Conservation (phyloP, 352 stramenopile species). For the Pythium oligandrum region DNA sequence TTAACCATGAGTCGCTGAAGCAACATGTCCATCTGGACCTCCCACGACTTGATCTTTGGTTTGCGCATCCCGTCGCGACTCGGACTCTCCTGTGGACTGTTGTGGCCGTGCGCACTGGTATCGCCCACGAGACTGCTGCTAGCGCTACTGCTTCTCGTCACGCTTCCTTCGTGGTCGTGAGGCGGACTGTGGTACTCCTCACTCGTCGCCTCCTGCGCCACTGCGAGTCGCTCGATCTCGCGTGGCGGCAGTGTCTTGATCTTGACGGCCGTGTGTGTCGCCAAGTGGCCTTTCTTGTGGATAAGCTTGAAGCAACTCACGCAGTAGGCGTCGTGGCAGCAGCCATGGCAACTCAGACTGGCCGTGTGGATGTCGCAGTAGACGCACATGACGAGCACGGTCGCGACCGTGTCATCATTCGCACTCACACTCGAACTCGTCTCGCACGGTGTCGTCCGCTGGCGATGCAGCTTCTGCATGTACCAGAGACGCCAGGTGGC, state of each 20-base stretch:
- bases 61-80: background rate
- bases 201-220: constrained; percentile 12
- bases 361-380: constrained; percentile 76
- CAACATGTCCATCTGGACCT: constrained; percentile 82
- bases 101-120: constrained; percentile 1
- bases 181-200: too few relatives aligned
- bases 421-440: constrained; percentile 8
- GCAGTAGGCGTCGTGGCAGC: constrained; percentile 83
- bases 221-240: constrained; percentile 11
- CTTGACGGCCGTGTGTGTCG: constrained; percentile 75
- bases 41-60: constrained; percentile 58
- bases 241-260: constrained; percentile 21
- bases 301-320: constrained; percentile 86
- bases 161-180: too few relatives aligned
- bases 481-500: constrained; percentile 80
- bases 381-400: constrained; percentile 35
- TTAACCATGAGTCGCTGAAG: constrained; percentile 84
- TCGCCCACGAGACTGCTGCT: too few relatives aligned
- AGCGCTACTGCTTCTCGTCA: too few relatives aligned
- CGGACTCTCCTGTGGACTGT: constrained; percentile 1
- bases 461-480: constrained; percentile 44
- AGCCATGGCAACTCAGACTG: constrained; percentile 75
- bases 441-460: constrained; percentile 23
- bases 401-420: background rate
- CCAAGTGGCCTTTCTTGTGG: constrained; percentile 81